phyloP scores from a whole-genome alignment of 2,329 filamentous ascomycete genomes.

The Ophiostoma sp. region DNA sequence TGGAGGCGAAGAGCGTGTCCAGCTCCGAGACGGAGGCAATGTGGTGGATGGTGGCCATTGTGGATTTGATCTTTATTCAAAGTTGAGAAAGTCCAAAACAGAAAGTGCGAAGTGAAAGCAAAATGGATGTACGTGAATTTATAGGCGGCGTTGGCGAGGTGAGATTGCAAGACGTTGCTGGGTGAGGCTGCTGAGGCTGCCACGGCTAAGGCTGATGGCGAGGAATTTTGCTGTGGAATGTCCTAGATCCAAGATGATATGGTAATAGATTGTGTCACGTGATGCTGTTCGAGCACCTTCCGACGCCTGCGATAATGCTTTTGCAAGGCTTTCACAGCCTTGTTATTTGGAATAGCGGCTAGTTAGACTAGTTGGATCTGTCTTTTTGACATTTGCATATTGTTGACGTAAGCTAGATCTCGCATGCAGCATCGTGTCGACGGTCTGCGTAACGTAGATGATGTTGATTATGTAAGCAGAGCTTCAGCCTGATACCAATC shows the following conservation, averaged over 20 bases:
- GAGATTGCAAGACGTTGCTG: background rate
- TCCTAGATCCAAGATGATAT: slow-evolving; percentile 9
- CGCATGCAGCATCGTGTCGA: background rate
- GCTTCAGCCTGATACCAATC: background rate
- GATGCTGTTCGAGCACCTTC: slow-evolving; percentile 5
- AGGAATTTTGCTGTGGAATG: slow-evolving; percentile 7
- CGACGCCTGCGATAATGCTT: background rate
- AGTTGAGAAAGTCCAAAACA: too few relatives aligned
- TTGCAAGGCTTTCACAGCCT: slow-evolving; percentile 8
- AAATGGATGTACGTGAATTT: background rate
- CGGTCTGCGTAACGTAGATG: background rate
- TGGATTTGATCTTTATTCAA: background rate
- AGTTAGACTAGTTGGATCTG: background rate
- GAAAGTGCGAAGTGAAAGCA: background rate
- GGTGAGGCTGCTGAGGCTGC: background rate
- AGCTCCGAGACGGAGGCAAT: slow-evolving; percentile 42
- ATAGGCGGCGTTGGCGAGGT: background rate
- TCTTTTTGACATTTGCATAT: background rate
- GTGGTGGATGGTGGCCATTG: slow-evolving; percentile 37
- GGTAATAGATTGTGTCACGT: background rate
- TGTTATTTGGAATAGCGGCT: background rate
- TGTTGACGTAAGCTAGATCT: background rate
- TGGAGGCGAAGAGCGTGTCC: slow-evolving; percentile 43
- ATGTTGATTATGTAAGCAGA: background rate
- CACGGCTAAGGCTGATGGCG: background rate